Evolutionary conservation across 148 eudicot species (phyloP), one percentile per base, ranked within the genome.

Genomic region (Cornus kousa): DNA sequence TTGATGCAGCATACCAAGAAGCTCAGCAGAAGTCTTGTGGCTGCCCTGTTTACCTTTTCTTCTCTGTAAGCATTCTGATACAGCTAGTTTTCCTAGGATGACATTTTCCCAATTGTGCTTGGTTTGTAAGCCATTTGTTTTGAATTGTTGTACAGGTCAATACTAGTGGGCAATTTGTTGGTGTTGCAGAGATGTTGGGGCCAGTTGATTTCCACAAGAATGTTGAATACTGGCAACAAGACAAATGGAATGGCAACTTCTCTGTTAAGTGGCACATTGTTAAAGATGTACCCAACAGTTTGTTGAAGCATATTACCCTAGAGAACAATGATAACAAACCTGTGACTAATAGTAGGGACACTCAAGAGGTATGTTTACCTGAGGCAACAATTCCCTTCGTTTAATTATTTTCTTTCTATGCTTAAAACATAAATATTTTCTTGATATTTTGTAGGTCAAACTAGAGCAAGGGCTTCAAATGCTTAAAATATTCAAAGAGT

Each of bases 191-290:
- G 87, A 93, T 93, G 97, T 81, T 72, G 2, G 97, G 95, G 1
- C 85, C 88, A 6, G 94, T 91, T 75, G 95, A 93, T 80, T 93
- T 93, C 50, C 67, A 90, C 72, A 93, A 91, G 85, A 91, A 73
- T 75, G 86, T 93, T 3, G 95, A 93, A 71, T 91, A 81, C 67
- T 93, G 97, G 97, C 97, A 93, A 77, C 97, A 91, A 76, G 97
- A 93, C 88, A 93, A 93, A 80, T 93, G 95, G 95, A 84, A 75
- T 80, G 97, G 97, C 10, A 77, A 84, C 69, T 93, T 93, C 74
- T 94, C 95, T 11, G 87, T 93, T 5, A 91, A 91, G 91, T 93
- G 97, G 97, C 97, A 91, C 77, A 90, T 93, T 11, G 88, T 93
- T 50, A 93, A 91, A 77, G 97, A 93, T 83, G 91, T 93, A n/a